A percentile compares a stretch with the other conserved stretches of the same genome.
These are phyloP conservation scores for Eutreptiella sp. DNA, from an alignment of 208 protist species.

Conservation along the genomic window DNA sequence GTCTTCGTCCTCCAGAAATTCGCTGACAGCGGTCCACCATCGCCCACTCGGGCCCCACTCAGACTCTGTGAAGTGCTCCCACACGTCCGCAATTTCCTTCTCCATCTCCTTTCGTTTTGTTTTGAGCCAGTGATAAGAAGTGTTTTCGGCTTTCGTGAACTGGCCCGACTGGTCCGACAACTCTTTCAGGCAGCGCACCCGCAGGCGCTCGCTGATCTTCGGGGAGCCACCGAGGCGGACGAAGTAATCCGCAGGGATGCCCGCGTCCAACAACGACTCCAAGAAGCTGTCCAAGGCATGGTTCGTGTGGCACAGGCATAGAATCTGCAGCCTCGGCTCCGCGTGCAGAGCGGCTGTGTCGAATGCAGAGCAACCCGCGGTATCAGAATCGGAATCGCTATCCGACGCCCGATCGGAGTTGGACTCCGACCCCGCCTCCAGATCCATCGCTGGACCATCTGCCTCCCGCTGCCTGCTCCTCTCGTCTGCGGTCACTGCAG, in stretches of 20 bases:
- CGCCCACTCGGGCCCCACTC: neutral
- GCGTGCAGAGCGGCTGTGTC: no score
- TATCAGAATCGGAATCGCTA: no score
- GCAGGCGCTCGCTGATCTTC: conserved; percentile 2
- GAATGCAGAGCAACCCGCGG: no score
- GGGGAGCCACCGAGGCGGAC: conserved; percentile 25
- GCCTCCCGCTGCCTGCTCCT: no score
- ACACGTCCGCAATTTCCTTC: neutral
- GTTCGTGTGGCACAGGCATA: conserved; percentile 42
- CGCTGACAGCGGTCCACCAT: no score
- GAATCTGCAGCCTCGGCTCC: conserved; percentile 21
- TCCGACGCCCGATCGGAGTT: neutral
- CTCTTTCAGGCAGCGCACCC: neutral
- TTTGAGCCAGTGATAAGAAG: neutral
- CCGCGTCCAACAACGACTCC: conserved; percentile 11
- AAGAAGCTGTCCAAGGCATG: conserved; percentile 44
- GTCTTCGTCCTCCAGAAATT: no score
- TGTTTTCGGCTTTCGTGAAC: neutral
- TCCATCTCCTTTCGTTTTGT: neutral
- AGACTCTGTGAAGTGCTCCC: neutral
- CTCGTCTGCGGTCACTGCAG: no score
- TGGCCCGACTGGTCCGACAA: neutral
- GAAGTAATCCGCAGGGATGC: conserved; percentile 18
- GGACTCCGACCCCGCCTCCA: neutral
- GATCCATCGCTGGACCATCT: no score